These are phyloP conservation scores for Starmerella cellae DNA, from an alignment of 805 yeast genomes.

Conservation along the genomic window DNA sequence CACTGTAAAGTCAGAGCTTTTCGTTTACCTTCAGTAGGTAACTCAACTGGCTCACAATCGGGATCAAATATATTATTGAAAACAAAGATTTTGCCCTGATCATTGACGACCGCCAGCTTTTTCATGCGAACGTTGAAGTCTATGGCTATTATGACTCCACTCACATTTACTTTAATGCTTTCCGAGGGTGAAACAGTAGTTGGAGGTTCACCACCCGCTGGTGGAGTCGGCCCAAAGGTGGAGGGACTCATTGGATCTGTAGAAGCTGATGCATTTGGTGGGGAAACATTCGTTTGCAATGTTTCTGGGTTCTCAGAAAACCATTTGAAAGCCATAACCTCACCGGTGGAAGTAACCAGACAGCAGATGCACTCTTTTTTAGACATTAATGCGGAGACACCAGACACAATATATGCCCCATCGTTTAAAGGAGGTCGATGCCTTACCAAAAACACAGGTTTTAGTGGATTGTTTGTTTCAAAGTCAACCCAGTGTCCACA, in stretches of 20 bases:
- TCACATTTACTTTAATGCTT: not conserved
- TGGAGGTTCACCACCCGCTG: not conserved
- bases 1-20: slow-evolving; percentile 24
- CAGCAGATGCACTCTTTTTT: slow-evolving; percentile 3
- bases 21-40: slow-evolving; percentile 2
- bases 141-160: slow-evolving; percentile 20
- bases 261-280: not conserved
- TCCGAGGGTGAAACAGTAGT: not conserved
- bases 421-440: not conserved
- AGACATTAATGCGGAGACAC: not conserved
- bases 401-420: not conserved
- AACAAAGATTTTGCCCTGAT: slow-evolving; percentile 2
- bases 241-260: not conserved
- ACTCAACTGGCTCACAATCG: slow-evolving; percentile 3
- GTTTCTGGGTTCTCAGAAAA: not conserved
- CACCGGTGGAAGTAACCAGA: slow-evolving; percentile 1
- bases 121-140: slow-evolving; percentile 34
- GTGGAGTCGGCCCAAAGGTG: too few relatives aligned
- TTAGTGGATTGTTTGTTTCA: slow-evolving; percentile 25
- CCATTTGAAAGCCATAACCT: not conserved
- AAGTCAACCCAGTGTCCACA: slow-evolving; percentile 17
- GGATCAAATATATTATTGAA: not conserved
- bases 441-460: slow-evolving; percentile 6
- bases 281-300: not conserved
- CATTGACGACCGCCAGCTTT: slow-evolving; percentile 29